Percentiles rank a stretch among this genome's conserved stretches.
Conservation (phyloP, 768 basidiomycete genomes). For the Podaxis sp. region DNA sequence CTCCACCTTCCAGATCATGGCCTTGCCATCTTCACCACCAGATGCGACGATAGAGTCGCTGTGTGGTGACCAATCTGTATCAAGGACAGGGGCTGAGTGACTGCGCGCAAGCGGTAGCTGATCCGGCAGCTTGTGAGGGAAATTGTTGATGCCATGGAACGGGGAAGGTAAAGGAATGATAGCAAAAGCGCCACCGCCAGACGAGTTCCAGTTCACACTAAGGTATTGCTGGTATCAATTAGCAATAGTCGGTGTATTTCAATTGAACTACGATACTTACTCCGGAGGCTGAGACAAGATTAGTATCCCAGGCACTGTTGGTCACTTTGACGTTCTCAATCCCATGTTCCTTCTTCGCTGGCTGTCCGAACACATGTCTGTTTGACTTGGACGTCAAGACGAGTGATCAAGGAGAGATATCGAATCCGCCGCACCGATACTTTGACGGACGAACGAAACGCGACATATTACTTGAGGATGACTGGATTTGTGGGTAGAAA, state of each 20-base stretch:
- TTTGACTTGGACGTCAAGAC: conserved; percentile 9
- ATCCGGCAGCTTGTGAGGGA: conserved; percentile 87
- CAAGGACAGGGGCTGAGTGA: conserved; percentile 82
- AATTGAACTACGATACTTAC: conserved; percentile 41
- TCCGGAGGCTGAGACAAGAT: conserved; percentile 81
- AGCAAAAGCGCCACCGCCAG: conserved; percentile 93
- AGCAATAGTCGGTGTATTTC: not conserved
- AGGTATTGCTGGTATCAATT: conserved; percentile 63
- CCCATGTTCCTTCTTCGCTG: conserved; percentile 80
- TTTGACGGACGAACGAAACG: conserved; percentile 86
- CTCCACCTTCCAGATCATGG: conserved; percentile 88
- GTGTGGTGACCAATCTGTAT: conserved; percentile 96
- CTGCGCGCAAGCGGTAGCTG: conserved; percentile 88
- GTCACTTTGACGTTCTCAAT: conserved; percentile 85
- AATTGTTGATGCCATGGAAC: conserved; percentile 48
- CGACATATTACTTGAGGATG: conserved; percentile 55
- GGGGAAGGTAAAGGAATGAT: conserved; percentile 85
- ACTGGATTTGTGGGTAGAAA: conserved; percentile 1
- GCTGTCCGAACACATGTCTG: conserved; percentile 91
- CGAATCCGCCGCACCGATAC: conserved; percentile 58
- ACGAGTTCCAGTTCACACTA: conserved; percentile 92
- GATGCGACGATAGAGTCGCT: conserved; percentile 90
- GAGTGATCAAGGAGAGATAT: conserved; percentile 14
- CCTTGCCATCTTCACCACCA: conserved; percentile 91
- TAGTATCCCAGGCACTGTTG: conserved; percentile 95